A percentile compares a stretch with the other conserved stretches of the same genome.
Evolutionary conservation across 1,284 basidiomycete genomes (phyloP).

Genomic region (Butyriboletus appendiculatus): DNA sequence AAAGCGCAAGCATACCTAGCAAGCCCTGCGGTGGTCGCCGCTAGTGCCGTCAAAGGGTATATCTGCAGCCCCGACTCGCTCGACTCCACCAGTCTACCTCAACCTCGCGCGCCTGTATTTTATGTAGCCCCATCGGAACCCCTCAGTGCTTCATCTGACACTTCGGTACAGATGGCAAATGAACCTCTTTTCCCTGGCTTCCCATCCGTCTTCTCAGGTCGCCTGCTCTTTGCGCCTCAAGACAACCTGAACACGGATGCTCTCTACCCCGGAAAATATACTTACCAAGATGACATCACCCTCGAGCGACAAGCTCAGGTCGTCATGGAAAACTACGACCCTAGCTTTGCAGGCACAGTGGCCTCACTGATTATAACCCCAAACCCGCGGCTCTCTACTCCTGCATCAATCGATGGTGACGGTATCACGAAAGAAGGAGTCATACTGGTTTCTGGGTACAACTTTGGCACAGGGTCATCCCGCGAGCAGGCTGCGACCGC

Average conservation of each 20-base stretch:
- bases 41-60: conserved; percentile 89
- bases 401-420: conserved; percentile 2
- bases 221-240: conserved; percentile 90
- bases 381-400: conserved; percentile 15
- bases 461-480: conserved; percentile 99
- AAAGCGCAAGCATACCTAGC: conserved; percentile 96
- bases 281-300: conserved; percentile 99
- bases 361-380: conserved; percentile 51
- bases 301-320: conserved; percentile 92
- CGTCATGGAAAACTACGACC: conserved; percentile 99
- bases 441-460: conserved; percentile 92
- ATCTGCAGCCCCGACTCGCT: conserved; percentile 86
- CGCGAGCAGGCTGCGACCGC: conserved; percentile 98
- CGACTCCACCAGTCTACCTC: conserved; percentile 56
- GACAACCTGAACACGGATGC: conserved; percentile 99
- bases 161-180: conserved; percentile 33
- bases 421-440: conserved; percentile 55
- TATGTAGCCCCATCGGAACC: conserved; percentile 47
- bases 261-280: conserved; percentile 99
- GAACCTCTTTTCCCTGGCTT: conserved; percentile 80
- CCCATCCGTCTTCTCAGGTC: conserved; percentile 82
- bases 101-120: conserved; percentile 57
- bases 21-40: conserved; percentile 95
- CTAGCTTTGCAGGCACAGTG: conserved; percentile 78
- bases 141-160: conserved; percentile 24